Conservation (phyloP, 495 filamentous ascomycete species). For the Penicillium daleae region DNA sequence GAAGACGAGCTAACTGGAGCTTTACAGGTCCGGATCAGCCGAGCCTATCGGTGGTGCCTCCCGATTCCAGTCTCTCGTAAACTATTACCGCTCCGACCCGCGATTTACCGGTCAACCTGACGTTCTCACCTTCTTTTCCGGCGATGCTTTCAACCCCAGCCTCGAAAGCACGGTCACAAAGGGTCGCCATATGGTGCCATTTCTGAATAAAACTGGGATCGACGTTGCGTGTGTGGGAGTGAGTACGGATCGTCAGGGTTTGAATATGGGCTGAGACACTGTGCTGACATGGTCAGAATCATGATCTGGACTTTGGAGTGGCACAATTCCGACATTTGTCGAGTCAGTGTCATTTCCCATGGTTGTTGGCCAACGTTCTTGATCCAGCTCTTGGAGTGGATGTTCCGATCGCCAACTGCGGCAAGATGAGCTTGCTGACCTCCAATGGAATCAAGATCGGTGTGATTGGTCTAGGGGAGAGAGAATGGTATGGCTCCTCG, state of each 20-base stretch:
- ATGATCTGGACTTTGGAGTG: constrained; percentile 94
- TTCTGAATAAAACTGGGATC: constrained; percentile 78
- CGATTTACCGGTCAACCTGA: constrained; percentile 63
- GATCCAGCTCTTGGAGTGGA: constrained; percentile 75
- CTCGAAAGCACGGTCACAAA: constrained; percentile 86
- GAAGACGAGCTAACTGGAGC: neutral
- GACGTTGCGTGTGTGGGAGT: constrained; percentile 80
- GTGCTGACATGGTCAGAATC: constrained; percentile 59
- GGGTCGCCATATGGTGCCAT: constrained; percentile 85
- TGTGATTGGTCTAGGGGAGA: constrained; percentile 80
- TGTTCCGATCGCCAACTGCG: constrained; percentile 69
- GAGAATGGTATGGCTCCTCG: constrained; percentile 56
- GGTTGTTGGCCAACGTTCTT: constrained; percentile 84
- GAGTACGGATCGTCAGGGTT: constrained; percentile 36
- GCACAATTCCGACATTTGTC: constrained; percentile 73
- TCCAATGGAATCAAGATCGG: constrained; percentile 84
- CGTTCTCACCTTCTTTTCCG: constrained; percentile 82
- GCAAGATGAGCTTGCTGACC: constrained; percentile 71
- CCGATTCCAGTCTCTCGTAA: constrained; percentile 76
- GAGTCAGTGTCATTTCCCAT: constrained; percentile 79
- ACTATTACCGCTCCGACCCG: constrained; percentile 67
- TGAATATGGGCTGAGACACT: constrained; percentile 8
- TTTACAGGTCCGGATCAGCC: constrained; percentile 59
- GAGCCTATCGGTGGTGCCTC: constrained; percentile 81
- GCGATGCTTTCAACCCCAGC: constrained; percentile 90